phyloP scores from a whole-genome alignment of 768 basidiomycete genomes.

The Tylopilus felleus region DNA sequence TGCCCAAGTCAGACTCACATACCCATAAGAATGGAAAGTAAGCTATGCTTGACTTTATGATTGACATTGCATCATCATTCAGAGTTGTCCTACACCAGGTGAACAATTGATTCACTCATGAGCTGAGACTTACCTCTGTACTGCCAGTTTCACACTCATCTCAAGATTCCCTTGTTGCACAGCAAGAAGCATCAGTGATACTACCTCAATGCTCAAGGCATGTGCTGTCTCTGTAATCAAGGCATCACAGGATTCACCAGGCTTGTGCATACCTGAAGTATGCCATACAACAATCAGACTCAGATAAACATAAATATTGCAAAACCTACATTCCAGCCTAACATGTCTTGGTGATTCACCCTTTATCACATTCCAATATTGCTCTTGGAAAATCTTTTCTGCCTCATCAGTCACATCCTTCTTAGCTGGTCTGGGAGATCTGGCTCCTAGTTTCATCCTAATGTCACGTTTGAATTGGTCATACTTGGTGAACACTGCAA shows the following conservation, averaged over 20 bases:
- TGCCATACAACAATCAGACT: not conserved
- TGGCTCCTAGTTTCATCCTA: not conserved
- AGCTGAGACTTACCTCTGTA: not conserved
- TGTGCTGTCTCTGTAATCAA: not conserved
- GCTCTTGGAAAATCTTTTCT: not conserved
- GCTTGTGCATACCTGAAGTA: not conserved
- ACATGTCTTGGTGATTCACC: not conserved
- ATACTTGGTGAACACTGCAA: not conserved
- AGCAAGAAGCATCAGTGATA: not conserved
- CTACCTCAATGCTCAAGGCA: not conserved
- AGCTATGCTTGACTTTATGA: not conserved
- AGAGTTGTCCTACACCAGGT: not conserved
- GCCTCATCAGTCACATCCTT: not conserved
- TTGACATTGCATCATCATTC: not conserved
- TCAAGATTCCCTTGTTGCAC: not conserved
- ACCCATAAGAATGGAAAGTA: not conserved
- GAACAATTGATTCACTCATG: not conserved
- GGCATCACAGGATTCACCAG: not conserved
- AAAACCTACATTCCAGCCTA: not conserved
- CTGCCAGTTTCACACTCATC: not conserved
- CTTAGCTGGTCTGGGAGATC: not conserved
- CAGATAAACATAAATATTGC: not conserved
- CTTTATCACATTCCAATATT: not conserved
- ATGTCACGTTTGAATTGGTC: not conserved
- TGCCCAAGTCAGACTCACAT: not conserved